Evolutionary conservation across 192 early-diverging fungal species (phyloP).

Genomic region (Backusella sp.): DNA sequence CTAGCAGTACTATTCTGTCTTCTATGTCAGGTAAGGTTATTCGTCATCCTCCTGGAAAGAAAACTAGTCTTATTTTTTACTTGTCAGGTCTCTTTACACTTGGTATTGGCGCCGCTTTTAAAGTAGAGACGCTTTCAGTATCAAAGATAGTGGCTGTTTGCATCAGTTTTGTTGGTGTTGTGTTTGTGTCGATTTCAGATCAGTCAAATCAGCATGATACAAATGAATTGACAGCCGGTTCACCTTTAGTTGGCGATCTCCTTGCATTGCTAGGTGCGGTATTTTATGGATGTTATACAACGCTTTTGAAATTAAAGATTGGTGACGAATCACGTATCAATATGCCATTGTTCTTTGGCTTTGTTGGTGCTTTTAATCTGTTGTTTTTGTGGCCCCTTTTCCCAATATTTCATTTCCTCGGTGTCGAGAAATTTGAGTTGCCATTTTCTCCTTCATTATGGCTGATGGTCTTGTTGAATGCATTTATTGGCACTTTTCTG

Average conservation of each 20-base stretch:
- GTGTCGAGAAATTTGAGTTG: slow-evolving; percentile 65
- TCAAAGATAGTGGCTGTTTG: slow-evolving; percentile 58
- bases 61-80: slow-evolving; percentile 25
- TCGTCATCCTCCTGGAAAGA: too few relatives aligned
- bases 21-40: slow-evolving; percentile 59
- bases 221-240: slow-evolving; percentile 1
- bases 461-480: slow-evolving; percentile 68
- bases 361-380: slow-evolving; percentile 73
- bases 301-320: slow-evolving; percentile 67
- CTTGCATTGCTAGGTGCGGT: slow-evolving; percentile 70
- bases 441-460: slow-evolving; percentile 52
- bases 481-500: slow-evolving; percentile 75
- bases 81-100: slow-evolving; percentile 78
- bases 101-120: slow-evolving; percentile 54
- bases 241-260: slow-evolving; percentile 58
- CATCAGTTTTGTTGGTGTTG: slow-evolving; percentile 64
- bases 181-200: slow-evolving; percentile 54
- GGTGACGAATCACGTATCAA: slow-evolving; percentile 67
- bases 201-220: slow-evolving; percentile 28
- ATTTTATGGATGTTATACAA: slow-evolving; percentile 78
- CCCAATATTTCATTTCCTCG: slow-evolving; percentile 53
- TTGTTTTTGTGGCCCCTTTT: slow-evolving; percentile 69
- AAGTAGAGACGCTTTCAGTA: slow-evolving; percentile 59
- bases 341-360: slow-evolving; percentile 76
- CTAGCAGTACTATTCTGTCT: slow-evolving; percentile 71